Base-by-base conservation (phyloP, 1,284 basidiomycete species). In the Rhodotorula sp. region DNA sequence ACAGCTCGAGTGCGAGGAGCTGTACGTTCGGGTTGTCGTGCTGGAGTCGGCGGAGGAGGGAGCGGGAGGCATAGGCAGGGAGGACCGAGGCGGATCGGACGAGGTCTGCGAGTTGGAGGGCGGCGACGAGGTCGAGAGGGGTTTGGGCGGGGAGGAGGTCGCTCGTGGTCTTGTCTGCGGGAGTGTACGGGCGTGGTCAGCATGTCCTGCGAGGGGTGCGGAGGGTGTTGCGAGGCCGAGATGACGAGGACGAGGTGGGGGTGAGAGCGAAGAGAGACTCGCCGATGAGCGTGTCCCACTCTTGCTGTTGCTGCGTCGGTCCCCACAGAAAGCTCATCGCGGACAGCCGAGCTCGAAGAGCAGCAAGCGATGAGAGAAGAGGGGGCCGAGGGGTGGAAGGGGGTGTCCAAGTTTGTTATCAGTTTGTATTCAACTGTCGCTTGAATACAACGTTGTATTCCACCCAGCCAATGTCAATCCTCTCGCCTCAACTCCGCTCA, bases 91-190 rank as follows among this genome's bases (percentile, higher is more conserved):
- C 95, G 24, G 93, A 92, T 66, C 94, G 87, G 79, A 99, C 94
- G 82, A 95, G 89, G 82, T 99, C 95, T 75, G 92, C 94, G 83
- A 98, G 92, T 79, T 98, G 94, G 72, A 99, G 89, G 78, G 92
- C 92, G 27, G 82, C 76, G 79, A 82, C 60, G 74, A 83, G 76
- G 79, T 82, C 36, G 80, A 81, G 17, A 78, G 78, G 74, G 39
- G 81, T 76, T 1, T 79, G 78, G n/a, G 82, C 81, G 52, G 92
- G 91, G 61, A 93, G 82, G 44, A 93, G 84, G 80, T 94, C 91
- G 20, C 92, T 93, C 30, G 93, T 95, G 53, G 91, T 91, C 82
- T 91, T 93, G 82, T 94, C 92, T 92, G 75, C 51, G 11, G 39
- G 53, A 27, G 13, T 32, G 47, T 1, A 39, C 77, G 15, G 11